A percentile compares a stretch with the other conserved stretches of the same genome.
Evolutionary conservation across 805 yeast genomes (phyloP).

Genomic region (Metschnikowia matae): DNA sequence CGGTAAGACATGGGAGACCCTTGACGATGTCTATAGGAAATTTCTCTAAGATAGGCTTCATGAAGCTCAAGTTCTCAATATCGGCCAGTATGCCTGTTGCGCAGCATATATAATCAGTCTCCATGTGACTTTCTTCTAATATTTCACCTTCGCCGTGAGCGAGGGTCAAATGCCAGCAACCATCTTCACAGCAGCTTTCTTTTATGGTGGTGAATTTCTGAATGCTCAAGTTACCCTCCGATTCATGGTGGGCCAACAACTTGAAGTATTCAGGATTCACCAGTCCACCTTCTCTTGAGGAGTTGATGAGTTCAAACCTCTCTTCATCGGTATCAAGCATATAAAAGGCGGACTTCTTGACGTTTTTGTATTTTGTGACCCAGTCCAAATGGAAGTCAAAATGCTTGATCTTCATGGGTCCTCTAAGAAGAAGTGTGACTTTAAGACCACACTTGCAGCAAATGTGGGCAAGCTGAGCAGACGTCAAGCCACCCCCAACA

Average conservation of each 20-base stretch:
- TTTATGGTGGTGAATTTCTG: conserved; percentile 26
- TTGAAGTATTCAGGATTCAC: conserved; percentile 43
- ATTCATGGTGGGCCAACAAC: conserved; percentile 26
- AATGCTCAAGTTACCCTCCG: conserved; percentile 28
- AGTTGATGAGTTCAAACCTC: conserved; percentile 35
- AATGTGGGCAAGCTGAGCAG: conserved; percentile 43
- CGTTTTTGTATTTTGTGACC: conserved; percentile 47
- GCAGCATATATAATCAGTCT: conserved; percentile 32
- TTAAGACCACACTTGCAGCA: conserved; percentile 29
- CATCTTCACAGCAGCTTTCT: conserved; percentile 24
- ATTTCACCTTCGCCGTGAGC: conserved; percentile 9
- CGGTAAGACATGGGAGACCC: conserved; percentile 43
- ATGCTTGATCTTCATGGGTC: conserved; percentile 40
- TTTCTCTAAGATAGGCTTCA: conserved; percentile 24
- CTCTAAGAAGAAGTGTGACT: conserved; percentile 34
- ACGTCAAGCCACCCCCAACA: conserved; percentile 46
- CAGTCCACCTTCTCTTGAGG: conserved; percentile 45
- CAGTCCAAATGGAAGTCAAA: conserved; percentile 47
- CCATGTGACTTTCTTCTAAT: conserved; percentile 2
- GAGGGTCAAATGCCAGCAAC: conserved; percentile 24
- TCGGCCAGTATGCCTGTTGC: conserved; percentile 41
- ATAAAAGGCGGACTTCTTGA: conserved; percentile 41
- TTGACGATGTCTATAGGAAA: conserved; percentile 29
- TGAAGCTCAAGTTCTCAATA: conserved; percentile 25
- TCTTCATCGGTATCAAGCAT: conserved; percentile 42